Percentiles rank a stretch among this genome's conserved stretches.
Evolutionary conservation across 1,284 basidiomycete species (phyloP).

Genomic region (Athelia sp.): DNA sequence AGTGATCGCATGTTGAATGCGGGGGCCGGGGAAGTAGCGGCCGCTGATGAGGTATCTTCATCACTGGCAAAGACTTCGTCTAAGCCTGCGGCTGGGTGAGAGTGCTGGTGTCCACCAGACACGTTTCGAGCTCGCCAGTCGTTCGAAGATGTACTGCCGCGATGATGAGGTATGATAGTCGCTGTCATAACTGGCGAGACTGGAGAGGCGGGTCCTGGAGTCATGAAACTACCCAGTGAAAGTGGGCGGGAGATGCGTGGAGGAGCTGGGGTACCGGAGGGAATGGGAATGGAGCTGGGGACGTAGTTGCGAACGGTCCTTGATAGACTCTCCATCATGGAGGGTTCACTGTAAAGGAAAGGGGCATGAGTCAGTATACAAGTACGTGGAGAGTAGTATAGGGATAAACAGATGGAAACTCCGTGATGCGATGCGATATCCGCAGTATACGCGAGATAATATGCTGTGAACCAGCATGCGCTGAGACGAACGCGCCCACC

Average conservation of each 20-base stretch:
- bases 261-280: conserved; percentile 40
- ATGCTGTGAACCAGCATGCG: too few relatives aligned
- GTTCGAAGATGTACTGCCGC: neutral
- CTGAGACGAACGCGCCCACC: too few relatives aligned
- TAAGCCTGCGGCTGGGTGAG: neutral
- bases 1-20: conserved; percentile 9
- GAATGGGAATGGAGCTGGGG: conserved; percentile 45
- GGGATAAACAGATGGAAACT: neutral
- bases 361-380: neutral
- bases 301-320: conserved; percentile 48
- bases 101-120: too few relatives aligned
- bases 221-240: conserved; percentile 40
- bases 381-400: neutral
- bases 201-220: conserved; percentile 14
- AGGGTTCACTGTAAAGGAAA: conserved; percentile 31
- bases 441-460: neutral
- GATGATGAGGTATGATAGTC: conserved; percentile 11
- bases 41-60: neutral
- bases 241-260: conserved; percentile 45
- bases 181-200: conserved; percentile 10
- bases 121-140: neutral
- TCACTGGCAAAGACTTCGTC: neutral
- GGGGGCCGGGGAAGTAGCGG: neutral
- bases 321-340: conserved; percentile 46
- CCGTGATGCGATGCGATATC: neutral